Evolutionary conservation across 2,329 filamentous ascomycete species (phyloP), one percentile per base, ranked within the genome.

Genomic region (Beauveria caledonica): DNA sequence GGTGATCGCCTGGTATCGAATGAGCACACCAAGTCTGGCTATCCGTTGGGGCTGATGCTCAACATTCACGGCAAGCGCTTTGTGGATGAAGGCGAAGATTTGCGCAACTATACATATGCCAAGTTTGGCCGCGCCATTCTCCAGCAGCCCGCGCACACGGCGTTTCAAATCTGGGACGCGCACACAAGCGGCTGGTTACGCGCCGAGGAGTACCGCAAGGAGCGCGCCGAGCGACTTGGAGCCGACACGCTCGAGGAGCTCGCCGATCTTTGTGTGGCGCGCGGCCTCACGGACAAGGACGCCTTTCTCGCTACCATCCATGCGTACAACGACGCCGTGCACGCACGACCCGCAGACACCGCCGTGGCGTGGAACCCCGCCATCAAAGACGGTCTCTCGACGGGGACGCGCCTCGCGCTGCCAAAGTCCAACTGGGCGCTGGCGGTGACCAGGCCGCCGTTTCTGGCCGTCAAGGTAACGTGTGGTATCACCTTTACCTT

Each of bases 401-500:
- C 85, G 6, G 80, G 84, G 63, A 73, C 64, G 10, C 64, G 69
- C 0, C 70, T 88, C 9, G 53, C 68, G 0, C 67, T 86, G 9
- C 73, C 79, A 0, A 89, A 89, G 72, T 81, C 83, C 0, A 88
- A 89, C 64, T 88, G 86, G 86, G 86, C 86, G 0, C 64, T 84
- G 6, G 78, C 85, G 0, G 65, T 89, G 8, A 76, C 79, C 42
- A 68, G 81, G 63, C 73, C 75, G 0, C 86, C 86, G 0, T 88
- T 84, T 65, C 70, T 86, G 25, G 86, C 86, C 1, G 80, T 88
- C 50, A 82, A 83, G 64, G 84, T 88, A 3, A 81, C 80, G 4
- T 84, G 83, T 50, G 86, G 86, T 1, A 79, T 89, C 17, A 88
- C 85, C 0, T 89, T 88, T 64, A 88, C 86, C 0, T 89, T 88